Conservation (phyloP, 2,329 filamentous ascomycete species). For the Ophiostoma triangulosporum region DNA sequence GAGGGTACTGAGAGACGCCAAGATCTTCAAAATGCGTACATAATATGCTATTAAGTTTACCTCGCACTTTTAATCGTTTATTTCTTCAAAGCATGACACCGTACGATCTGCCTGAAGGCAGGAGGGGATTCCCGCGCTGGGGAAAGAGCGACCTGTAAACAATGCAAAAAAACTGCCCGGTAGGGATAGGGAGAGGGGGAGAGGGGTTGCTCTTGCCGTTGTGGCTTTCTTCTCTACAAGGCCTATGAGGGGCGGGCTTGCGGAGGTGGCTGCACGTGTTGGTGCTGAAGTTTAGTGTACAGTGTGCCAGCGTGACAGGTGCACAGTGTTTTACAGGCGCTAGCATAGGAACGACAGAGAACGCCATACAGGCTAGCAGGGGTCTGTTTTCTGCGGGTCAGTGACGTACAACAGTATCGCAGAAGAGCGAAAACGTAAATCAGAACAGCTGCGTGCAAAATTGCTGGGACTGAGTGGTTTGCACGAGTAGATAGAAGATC, state of each 20-base stretch:
- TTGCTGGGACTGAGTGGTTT: background rate
- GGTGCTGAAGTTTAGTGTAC: background rate
- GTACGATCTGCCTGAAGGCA: background rate
- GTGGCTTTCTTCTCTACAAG: background rate
- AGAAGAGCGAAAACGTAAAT: background rate
- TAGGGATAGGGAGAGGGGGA: background rate
- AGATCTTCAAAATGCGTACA: background rate
- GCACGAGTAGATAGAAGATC: background rate
- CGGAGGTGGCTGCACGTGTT: background rate
- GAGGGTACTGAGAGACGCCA: background rate
- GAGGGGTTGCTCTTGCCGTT: slow-evolving; percentile 1
- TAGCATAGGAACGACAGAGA: background rate
- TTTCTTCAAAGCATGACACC: background rate
- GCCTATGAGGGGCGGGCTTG: background rate
- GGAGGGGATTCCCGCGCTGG: background rate
- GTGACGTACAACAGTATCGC: slow-evolving; percentile 10
- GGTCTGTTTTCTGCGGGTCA: slow-evolving; percentile 4
- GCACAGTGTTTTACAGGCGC: background rate
- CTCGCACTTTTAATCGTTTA: background rate
- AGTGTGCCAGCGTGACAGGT: background rate
- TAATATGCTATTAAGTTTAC: background rate
- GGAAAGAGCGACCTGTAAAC: background rate
- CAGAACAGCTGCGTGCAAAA: too few species aligned
- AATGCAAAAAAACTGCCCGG: background rate
- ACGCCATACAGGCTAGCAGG: background rate